A percentile compares a stretch with the other conserved stretches of the same genome.
These are phyloP conservation scores for Phytophthora tubulina DNA, from an alignment of 352 stramenopile species.

Conservation along the genomic window DNA sequence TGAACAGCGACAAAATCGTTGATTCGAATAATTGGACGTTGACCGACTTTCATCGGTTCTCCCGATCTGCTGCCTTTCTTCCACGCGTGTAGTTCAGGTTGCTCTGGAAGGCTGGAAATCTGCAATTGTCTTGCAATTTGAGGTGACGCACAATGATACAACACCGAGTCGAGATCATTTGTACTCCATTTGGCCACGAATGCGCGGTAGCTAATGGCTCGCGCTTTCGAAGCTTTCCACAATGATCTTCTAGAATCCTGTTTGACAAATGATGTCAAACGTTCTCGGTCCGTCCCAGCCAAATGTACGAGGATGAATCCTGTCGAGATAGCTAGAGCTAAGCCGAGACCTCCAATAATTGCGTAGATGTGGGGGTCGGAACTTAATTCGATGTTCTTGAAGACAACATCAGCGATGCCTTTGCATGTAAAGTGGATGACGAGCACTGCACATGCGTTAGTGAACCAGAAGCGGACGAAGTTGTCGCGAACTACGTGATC, in stretches of 20 bases:
- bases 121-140: conserved; percentile 42
- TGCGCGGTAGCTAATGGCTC: conserved; percentile 27
- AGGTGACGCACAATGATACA: conserved; percentile 39
- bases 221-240: background rate
- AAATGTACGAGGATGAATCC: conserved; percentile 39
- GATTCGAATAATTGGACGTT: conserved; percentile 13
- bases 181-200: conserved; percentile 37
- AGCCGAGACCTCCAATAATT: conserved; percentile 35
- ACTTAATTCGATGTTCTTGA: conserved; percentile 36
- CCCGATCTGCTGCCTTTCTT: conserved; percentile 18
- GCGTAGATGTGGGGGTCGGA: conserved; percentile 52
- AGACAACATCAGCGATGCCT: conserved; percentile 22
- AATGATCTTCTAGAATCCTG: conserved; percentile 1
- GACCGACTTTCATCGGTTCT: background rate
- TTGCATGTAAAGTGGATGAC: conserved; percentile 50
- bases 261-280: conserved; percentile 1
- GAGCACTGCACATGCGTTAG: conserved; percentile 28
- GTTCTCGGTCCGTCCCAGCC: conserved; percentile 6
- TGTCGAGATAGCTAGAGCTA: conserved; percentile 38
- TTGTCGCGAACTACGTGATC: conserved; percentile 34
- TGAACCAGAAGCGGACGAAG: conserved; percentile 41
- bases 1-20: conserved; percentile 39
- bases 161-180: conserved; percentile 25
- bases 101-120: conserved; percentile 28
- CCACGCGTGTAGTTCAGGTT: conserved; percentile 9